Evolutionary conservation across 805 yeast species (phyloP), one percentile per base, ranked within the genome.

Genomic region (Barnettozyma californica): DNA sequence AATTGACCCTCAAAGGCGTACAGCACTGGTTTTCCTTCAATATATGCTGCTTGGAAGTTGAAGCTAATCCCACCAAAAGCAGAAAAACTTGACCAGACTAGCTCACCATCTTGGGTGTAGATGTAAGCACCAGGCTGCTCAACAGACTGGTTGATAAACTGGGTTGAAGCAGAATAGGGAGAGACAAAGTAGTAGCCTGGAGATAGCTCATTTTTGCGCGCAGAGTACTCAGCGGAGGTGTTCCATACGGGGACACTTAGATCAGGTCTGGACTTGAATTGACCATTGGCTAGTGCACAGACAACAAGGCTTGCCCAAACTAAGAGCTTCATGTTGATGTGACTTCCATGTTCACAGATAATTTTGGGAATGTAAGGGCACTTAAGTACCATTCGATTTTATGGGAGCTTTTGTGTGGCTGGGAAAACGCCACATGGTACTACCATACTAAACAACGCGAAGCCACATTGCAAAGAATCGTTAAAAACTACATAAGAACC

Each of bases 41-140:
- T 38, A n/a, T 41, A 51, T 2, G 64, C 65, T 25, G 52, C 49
- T 49, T 67, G 70, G 50, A 66, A 64, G 45, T 68, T 65, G 23
- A 67, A 50, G 10, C 64, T 58, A 62, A 67, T 59, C 35, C 63
- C 67, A 7, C 68, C 65, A 44, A 62, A 62, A 51, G 62, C 60
- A 5, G 61, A 49, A 52, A 61, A 68, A 3, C 72, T 69, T 3
- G 69, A 65, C 72, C 72, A 69, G 14, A 68, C 67, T 21, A 69
- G 56, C 21, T 67, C 71, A 11, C 71, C 72, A n/a, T 57, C 43
- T 27, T 59, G 61, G 25, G 60, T 60, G 49, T 59, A 69, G 26
- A 69, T 68, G 47, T 69, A 67, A 10, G 69, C 65, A 35, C 68
- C 70, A 14, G 68, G 63, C 46, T 67, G 71, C 25, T 66, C 53